phyloP scores from a whole-genome alignment of 169 alveolate species.

The Plasmodium yoelii region DNA sequence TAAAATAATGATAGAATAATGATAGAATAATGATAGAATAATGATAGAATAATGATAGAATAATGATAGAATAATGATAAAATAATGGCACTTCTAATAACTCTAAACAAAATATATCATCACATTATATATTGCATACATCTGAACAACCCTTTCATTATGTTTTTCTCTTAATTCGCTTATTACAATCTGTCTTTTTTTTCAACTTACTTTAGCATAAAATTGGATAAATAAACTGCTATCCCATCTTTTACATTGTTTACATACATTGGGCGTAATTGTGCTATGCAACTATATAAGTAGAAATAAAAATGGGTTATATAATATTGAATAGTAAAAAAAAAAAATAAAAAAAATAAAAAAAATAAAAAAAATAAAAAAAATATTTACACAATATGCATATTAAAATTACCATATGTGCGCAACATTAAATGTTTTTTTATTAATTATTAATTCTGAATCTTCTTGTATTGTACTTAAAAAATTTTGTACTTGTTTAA shows the following conservation, averaged over 20 bases:
- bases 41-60: not conserved
- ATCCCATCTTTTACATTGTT: constrained; percentile 34
- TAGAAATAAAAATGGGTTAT: not conserved
- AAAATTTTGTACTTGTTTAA: constrained; percentile 18
- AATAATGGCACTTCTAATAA: too few relatives aligned
- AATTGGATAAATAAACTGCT: constrained; percentile 34
- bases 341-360: not conserved
- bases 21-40: not conserved
- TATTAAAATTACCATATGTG: constrained; percentile 31
- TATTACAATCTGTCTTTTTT: not conserved
- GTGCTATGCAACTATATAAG: constrained; percentile 36
- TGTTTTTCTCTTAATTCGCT: too few relatives aligned
- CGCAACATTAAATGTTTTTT: constrained; percentile 35
- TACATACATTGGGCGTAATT: constrained; percentile 24
- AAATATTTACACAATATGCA: not conserved
- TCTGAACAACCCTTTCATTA: too few relatives aligned
- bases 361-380: not conserved
- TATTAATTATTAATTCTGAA: constrained; percentile 39
- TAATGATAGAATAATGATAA: not conserved
- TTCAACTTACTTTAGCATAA: constrained; percentile 60
- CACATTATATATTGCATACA: too few relatives aligned
- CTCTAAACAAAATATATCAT: not conserved
- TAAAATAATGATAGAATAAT: not conserved
- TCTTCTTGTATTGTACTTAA: constrained; percentile 8
- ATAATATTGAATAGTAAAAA: not conserved